Percentiles rank a stretch among this genome's conserved stretches.
Evolutionary conservation across 495 filamentous ascomycete genomes (phyloP).

Genomic region (Bombardia bombarda): DNA sequence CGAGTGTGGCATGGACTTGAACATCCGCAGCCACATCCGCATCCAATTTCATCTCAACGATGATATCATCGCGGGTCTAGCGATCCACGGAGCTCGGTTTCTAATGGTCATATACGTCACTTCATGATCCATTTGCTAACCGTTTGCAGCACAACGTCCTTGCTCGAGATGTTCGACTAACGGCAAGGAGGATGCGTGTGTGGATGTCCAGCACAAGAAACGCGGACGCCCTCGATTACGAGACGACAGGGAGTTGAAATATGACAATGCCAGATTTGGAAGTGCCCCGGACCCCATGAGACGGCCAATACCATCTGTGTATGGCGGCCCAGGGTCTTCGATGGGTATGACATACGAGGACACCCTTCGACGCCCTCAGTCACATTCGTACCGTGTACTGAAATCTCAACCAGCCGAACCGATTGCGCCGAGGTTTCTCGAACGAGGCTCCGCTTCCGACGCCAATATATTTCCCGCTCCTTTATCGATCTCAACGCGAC

Average conservation of each 20-base stretch:
- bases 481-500: conserved; percentile 32
- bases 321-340: conserved; percentile 24
- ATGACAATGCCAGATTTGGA: conserved; percentile 40
- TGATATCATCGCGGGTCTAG: conserved; percentile 1
- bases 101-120: too few species aligned
- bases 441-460: conserved; percentile 34
- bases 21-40: too few species aligned
- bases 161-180: conserved; percentile 54
- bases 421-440: conserved; percentile 36
- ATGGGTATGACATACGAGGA: conserved; percentile 35
- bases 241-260: conserved; percentile 61
- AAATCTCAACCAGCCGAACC: conserved; percentile 49
- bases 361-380: conserved; percentile 39
- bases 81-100: too few species aligned
- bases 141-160: conserved; percentile 48
- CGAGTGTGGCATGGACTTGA: too few species aligned
- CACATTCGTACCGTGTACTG: conserved; percentile 50
- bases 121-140: conserved; percentile 11
- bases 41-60: too few species aligned
- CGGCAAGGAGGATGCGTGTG: conserved; percentile 73
- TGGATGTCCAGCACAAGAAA: conserved; percentile 96
- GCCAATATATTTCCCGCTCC: conserved; percentile 40
- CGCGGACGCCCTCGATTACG: conserved; percentile 84
- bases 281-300: conserved; percentile 35
- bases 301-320: conserved; percentile 37